Base-by-base conservation (phyloP, 2,329 filamentous ascomycete species). In the Helicocarpus griseus region DNA sequence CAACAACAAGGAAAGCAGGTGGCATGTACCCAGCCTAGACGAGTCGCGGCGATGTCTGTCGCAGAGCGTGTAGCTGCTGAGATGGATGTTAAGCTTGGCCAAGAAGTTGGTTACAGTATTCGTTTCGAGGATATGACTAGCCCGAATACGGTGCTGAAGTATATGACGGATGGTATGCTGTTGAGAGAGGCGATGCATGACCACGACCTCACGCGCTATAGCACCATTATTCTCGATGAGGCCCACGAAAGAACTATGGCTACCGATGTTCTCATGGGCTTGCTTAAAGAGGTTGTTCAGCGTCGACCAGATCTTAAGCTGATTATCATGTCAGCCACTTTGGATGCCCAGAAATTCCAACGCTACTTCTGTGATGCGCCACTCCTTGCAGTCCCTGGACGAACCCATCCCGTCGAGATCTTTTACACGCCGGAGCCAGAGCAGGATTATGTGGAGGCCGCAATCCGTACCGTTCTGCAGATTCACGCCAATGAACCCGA, bases 111-210 rank as follows among this genome's bases (percentile, higher is more conserved):
- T 70, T 98, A 97, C 75, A 97, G 88, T 69, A 97, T 98, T 68
- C 89, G 93, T 77, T 98, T 98, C 70, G 94, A 98, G 71, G 93
- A 98, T 69, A 87, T 83, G 74, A 97, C 93, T 1, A 81, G 86
- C 48, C 81, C 83, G 53, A 89, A 87, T 69, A 98, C 93, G 1
- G 81, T 94, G 55, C 81, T 98, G 66, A 98, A 98, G 76, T 98
- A 98, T 77, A 98, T 98, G 93, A 98, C 94, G 41, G 93, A 98
- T 65, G 94, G 94, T 81, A 97, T 98, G 86, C 82, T 98, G 63
- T 78, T 97, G 64, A 79, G 93, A 64, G 93, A 98, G 72, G 90
- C 93, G 52, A 95, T 98, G 84, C 85, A 96, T 70, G 93, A 98
- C 69, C 87, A 90, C 64, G 81, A 94, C 61, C 81, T 98, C 72